These are phyloP conservation scores for Aspergillus saccharolyticus DNA, from an alignment of 495 filamentous ascomycete genomes.

Conservation along the genomic window DNA sequence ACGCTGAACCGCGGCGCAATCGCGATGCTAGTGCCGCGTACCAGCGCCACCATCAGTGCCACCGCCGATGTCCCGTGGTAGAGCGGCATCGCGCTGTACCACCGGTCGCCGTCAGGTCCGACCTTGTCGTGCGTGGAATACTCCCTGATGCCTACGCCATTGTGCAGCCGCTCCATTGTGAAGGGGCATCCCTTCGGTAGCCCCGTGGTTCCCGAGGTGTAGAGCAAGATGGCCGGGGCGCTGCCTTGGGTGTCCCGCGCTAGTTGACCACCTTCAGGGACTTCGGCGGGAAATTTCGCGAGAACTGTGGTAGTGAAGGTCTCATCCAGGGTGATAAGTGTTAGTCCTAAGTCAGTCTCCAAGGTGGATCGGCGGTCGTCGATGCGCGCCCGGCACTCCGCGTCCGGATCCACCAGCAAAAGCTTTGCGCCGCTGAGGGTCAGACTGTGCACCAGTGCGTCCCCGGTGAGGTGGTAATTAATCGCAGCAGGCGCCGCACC, in stretches of 20 bases:
- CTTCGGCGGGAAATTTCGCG: constrained; percentile 36
- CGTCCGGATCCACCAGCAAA: constrained; percentile 62
- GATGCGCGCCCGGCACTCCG: constrained; percentile 48
- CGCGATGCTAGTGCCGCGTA: constrained; percentile 56
- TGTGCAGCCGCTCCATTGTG: constrained; percentile 38
- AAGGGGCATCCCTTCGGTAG: constrained; percentile 58
- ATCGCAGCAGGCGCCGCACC: constrained; percentile 66
- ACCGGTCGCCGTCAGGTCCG: constrained; percentile 51
- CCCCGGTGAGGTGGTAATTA: constrained; percentile 64
- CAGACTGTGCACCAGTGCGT: constrained; percentile 66
- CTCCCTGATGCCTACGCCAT: constrained; percentile 22
- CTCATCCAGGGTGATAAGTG: constrained; percentile 46
- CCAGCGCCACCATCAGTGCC: constrained; percentile 47
- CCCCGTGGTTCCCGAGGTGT: constrained; percentile 68
- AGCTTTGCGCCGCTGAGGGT: constrained; percentile 54
- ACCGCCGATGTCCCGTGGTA: constrained; percentile 74
- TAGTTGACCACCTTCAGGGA: constrained; percentile 44
- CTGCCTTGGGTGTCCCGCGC: constrained; percentile 40
- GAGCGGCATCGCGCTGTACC: constrained; percentile 75
- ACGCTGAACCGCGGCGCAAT: constrained; percentile 67
- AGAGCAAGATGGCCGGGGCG: constrained; percentile 58
- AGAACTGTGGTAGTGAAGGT: constrained; percentile 46
- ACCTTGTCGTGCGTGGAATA: constrained; percentile 22
- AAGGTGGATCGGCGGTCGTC: constrained; percentile 46
- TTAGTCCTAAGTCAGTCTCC: constrained; percentile 49